Base-by-base conservation (phyloP, 2,329 filamentous ascomycete genomes). In the Dichotomopilus funicola region DNA sequence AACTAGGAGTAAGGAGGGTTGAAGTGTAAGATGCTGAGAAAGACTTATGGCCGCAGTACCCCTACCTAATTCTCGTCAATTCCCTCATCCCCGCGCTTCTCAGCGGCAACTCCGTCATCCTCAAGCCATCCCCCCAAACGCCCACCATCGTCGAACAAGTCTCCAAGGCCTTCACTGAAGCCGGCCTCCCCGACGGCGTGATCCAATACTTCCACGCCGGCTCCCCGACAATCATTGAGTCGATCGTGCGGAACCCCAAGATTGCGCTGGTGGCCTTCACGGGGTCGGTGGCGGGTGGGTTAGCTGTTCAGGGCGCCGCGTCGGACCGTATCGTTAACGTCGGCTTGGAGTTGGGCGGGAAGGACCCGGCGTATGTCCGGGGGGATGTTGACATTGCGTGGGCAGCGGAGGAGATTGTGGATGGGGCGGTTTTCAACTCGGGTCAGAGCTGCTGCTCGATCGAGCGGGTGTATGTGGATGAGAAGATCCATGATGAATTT, bases 371-470 rank as follows among this genome's bases (percentile, higher is more conserved):
- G 31, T 97, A 96, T 67, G 79, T 97, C 53, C 80, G 92, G 58
- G 77, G 76, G 6, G 92, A 97, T 66, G 90, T 96, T 1, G 91
- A 97, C 68, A 72, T 95, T 48, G 83, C 83, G 48, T 96, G 91
- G 92, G 91, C 87, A 0, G 92, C 92, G 0, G 91, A 88, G 63
- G 91, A 96, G 72, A 94, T 97, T 65, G 90, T 97, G 11, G 92
- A 97, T 64, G 92, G 92, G 19, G 86, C 91, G n/a, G 78, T 97
- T 55, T 97, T 97, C 79, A 97, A 97, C 75, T 96, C 91, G 51
- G 92, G 92, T n/a, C 92, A 97, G 76, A 95, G 90, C 69, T 97
- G 92, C 77, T 97, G 92, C 73, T 88, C 90, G 31, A 78, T 97
- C 53, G 92, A 97, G 74, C 81, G 92, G 37, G 83, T 97, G 19